Evolutionary conservation across 306 rosid genomes (phyloP).

Genomic region (Cotoneaster glaucophyllus): DNA sequence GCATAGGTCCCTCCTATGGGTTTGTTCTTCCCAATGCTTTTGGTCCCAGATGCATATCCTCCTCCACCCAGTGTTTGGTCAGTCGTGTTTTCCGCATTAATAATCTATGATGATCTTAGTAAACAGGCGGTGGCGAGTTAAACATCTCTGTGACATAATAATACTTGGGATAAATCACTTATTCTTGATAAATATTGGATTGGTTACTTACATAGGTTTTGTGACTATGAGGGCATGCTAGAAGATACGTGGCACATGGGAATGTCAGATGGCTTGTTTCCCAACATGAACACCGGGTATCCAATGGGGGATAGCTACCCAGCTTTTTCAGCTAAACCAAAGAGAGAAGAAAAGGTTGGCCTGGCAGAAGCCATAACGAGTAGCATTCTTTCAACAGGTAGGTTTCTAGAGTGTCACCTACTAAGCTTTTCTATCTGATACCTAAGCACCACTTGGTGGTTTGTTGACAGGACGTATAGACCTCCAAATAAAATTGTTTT

Average conservation of each 20-base stretch:
- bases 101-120: no score
- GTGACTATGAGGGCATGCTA: slow-evolving; percentile 84
- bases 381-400: slow-evolving; percentile 90
- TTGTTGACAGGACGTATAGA: slow-evolving; percentile 79
- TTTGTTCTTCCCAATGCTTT: slow-evolving; percentile 77
- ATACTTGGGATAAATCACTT: neutral
- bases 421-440: slow-evolving; percentile 1
- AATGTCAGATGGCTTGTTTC: slow-evolving; percentile 61
- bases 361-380: slow-evolving; percentile 88
- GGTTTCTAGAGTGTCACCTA: slow-evolving; percentile 5
- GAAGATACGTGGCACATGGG: slow-evolving; percentile 90
- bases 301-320: slow-evolving; percentile 94
- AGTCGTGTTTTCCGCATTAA: slow-evolving; percentile 24
- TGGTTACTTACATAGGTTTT: slow-evolving; percentile 48
- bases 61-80: slow-evolving; percentile 93
- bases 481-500: slow-evolving; percentile 88
- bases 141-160: neutral
- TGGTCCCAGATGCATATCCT: slow-evolving; percentile 91
- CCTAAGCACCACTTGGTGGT: slow-evolving; percentile 20
- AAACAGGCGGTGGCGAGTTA: no score
- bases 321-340: slow-evolving; percentile 58
- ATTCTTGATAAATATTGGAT: slow-evolving; percentile 10
- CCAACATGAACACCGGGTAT: slow-evolving; percentile 56
- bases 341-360: slow-evolving; percentile 87
- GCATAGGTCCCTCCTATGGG: slow-evolving; percentile 95